Evolutionary conservation across 106 monocot genomes (phyloP), one percentile per base, ranked within the genome.

Genomic region (Narthecium ossifragum): DNA sequence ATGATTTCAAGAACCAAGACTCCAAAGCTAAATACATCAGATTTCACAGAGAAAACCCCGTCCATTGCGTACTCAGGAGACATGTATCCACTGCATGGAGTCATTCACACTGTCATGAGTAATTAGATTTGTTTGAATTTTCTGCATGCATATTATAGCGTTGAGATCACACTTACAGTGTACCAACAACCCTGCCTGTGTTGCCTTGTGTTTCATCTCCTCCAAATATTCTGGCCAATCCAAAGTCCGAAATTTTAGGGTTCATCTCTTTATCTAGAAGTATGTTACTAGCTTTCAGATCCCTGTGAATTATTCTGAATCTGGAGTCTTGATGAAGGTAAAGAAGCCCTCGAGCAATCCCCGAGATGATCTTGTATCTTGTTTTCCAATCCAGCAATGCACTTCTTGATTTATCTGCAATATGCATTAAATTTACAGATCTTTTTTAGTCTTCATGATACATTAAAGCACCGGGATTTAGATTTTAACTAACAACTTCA

Each of bases 41-140:
- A 65, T 33, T 73, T 73, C 6, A 56, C 57, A 5, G 73, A 65
- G 43, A 73, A 59, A 26, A 60, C 40, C 3, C 73, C 73, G 15
- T 73, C 66, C 73, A 73, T 52, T 31, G 66, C 73, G 15, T 73
- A 73, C 46, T 73, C 73, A 2, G 66, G 73, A 9, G 73, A 51
- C 64, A 51, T 64, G 46, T 64, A 64, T 21, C 64, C 51, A 18
- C 64, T 64, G 51, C 61, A 58, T 23, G n/a, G n/a, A n/a, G n/a
- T n/a, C n/a, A n/a, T n/a, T n/a, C n/a, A n/a, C n/a, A n/a, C n/a
- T n/a, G n/a, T n/a, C n/a, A n/a, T n/a, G n/a, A n/a, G n/a, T n/a
- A n/a, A n/a, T n/a, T n/a, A n/a, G n/a, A n/a, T n/a, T n/a, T n/a
- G n/a, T n/a, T n/a, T n/a, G n/a, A n/a, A n/a, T n/a, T n/a, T n/a